Evolutionary conservation across 352 stramenopile species (phyloP).

Genomic region (Thalassiosira livingstoniorum): DNA sequence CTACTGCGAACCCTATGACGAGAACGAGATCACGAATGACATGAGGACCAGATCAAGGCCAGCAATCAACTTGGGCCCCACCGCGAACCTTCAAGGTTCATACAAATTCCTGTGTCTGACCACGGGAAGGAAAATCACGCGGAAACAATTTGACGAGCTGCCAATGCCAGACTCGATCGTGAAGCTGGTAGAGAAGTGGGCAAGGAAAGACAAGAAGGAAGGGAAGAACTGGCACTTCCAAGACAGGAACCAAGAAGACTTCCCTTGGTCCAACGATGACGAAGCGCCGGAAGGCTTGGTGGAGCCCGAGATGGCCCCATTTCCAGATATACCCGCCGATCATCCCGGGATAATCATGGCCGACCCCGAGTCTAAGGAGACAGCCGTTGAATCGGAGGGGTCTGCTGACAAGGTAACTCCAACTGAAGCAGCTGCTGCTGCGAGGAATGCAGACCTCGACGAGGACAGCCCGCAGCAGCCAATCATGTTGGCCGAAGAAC

Average conservation of each 20-base stretch:
- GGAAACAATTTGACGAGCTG: constrained; percentile 1
- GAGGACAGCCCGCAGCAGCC: not conserved
- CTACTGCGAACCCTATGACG: not conserved
- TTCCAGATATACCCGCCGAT: not conserved
- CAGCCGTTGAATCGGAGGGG: not conserved
- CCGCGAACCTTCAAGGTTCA: no score
- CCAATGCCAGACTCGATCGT: not conserved
- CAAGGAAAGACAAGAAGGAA: not conserved
- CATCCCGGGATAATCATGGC: not conserved
- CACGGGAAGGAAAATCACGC: not conserved
- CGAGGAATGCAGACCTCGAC: not conserved
- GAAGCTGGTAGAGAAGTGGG: not conserved
- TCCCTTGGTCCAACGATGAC: not conserved
- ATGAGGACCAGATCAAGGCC: not conserved
- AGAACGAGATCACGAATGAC: not conserved
- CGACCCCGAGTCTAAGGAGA: not conserved
- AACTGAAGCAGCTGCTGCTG: not conserved
- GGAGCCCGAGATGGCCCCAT: not conserved
- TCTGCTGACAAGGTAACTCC: no score
- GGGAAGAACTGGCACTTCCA: not conserved
- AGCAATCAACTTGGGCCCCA: not conserved
- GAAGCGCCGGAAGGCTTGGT: not conserved
- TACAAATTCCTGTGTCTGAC: not conserved
- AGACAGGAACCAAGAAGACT: no score
- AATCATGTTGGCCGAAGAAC: no score